Evolutionary conservation across 2,329 filamentous ascomycete genomes (phyloP), one percentile per base, ranked within the genome.

Genomic region (Calycina marina): DNA sequence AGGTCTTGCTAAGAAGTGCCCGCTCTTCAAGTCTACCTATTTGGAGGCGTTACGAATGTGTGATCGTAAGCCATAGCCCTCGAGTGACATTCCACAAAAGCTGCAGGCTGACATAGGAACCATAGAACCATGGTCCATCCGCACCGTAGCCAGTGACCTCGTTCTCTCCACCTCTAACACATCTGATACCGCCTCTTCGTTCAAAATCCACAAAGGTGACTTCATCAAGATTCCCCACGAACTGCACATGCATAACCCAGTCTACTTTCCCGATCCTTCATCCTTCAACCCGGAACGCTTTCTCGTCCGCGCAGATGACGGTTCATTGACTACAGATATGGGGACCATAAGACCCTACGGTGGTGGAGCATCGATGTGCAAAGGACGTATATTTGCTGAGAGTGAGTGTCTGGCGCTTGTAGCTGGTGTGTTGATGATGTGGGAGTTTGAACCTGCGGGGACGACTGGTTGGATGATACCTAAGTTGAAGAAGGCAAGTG

Each of bases 401-500:
- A 56, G 60, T 29, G 58, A 65, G 43, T 57, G 62, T 12, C 41
- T 73, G 26, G 50, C 61, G 14, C 62, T 69, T 27, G 57, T 60
- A 2, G 67, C 67, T 11, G 59, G 61, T 1, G 58, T 74, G 14
- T 45, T 73, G 13, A 54, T 59, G 4, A 57, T 69, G 43, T 75
- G 69, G 67, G 63, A 73, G 26, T 61, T 74, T 36, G 54, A 64
- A 33, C 57, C 65, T 0, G 56, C 53, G 1, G 50, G 49, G 29
- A 39, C 38, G 14, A 53, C 52, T 5, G 53, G 51, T 1, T 71
- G 69, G 61, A 55, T 55, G 12, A 55, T 74, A 26, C 72, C 72
- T 0, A 54, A 51, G 25, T 58, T 60, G 45, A 57, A 47, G 43
- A 60, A 57, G 40, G 62, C 61, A 4, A 62, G 57, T 32, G 62